Percentiles rank a stretch among this genome's conserved stretches.
These are phyloP conservation scores for Peribolospora baueri DNA, from an alignment of 768 basidiomycete genomes.

Conservation along the genomic window DNA sequence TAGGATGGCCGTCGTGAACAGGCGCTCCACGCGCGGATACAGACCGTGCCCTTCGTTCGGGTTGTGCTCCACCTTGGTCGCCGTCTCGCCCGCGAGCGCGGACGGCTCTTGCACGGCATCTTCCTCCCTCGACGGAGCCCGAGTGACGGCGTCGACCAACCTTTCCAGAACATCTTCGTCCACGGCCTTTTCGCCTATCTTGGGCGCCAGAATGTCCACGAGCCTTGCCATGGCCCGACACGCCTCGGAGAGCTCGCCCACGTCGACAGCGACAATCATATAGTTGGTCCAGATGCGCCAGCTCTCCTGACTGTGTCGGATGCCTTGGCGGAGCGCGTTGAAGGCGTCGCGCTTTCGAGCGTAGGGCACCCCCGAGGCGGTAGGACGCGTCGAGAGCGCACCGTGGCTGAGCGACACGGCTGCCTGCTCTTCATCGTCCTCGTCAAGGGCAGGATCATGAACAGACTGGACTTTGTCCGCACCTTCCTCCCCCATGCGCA, in stretches of 20 bases:
- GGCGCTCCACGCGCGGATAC: slow-evolving; percentile 35
- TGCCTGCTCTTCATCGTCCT: slow-evolving; percentile 17
- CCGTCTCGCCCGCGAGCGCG: slow-evolving; percentile 12
- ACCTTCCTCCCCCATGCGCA: slow-evolving; percentile 40
- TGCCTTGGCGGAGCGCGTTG: slow-evolving; percentile 71
- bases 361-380: slow-evolving; percentile 14
- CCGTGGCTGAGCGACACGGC: slow-evolving; percentile 5
- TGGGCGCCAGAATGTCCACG: slow-evolving; percentile 44
- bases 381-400: slow-evolving; percentile 3
- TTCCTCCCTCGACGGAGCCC: slow-evolving; percentile 19
- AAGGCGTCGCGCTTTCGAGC: slow-evolving; percentile 63
- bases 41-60: slow-evolving; percentile 47
- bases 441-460: slow-evolving; percentile 14
- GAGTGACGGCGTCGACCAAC: slow-evolving; percentile 64
- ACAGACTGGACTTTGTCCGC: slow-evolving; percentile 6
- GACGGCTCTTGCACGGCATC: slow-evolving; percentile 3
- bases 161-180: slow-evolving; percentile 75
- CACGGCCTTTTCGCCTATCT: slow-evolving; percentile 31
- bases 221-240: slow-evolving; percentile 58
- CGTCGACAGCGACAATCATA: slow-evolving; percentile 75
- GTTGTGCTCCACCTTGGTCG: slow-evolving; percentile 17
- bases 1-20: slow-evolving; percentile 56
- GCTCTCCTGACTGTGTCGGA: slow-evolving; percentile 60
- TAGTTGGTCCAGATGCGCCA: slow-evolving; percentile 99
- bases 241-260: slow-evolving; percentile 74